A percentile compares a stretch with the other conserved stretches of the same genome.
Conservation (phyloP, 2,329 filamentous ascomycete genomes). For the Fusarium sp. region DNA sequence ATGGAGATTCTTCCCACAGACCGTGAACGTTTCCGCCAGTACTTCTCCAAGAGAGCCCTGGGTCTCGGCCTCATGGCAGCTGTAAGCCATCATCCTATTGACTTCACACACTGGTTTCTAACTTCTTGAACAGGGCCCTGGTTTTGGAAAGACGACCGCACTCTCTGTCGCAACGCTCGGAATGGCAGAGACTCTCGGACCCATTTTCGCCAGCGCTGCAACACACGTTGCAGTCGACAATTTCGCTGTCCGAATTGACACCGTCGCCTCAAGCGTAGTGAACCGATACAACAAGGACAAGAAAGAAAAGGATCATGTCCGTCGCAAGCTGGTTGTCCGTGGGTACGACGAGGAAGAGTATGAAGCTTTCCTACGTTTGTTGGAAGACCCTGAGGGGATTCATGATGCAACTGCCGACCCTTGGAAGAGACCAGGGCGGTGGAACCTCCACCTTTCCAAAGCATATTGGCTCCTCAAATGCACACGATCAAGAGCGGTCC, state of each 20-base stretch:
- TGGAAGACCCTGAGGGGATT: too few species aligned
- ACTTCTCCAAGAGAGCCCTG: neutral
- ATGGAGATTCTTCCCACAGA: neutral
- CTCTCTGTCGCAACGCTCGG: neutral
- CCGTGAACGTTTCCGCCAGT: neutral
- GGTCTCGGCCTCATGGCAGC: neutral
- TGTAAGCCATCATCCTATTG: neutral
- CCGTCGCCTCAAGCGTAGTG: rapidly evolving
- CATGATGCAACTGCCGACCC: neutral
- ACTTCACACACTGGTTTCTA: neutral
- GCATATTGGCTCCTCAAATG: rapidly evolving
- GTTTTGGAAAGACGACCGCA: neutral
- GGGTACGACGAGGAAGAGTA: neutral
- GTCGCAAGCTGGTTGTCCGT: neutral
- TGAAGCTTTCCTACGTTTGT: too few species aligned
- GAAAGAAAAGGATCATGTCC: neutral
- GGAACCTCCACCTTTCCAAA: neutral
- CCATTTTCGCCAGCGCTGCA: neutral
- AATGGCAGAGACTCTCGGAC: neutral
- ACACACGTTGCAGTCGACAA: neutral
- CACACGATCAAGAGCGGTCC: neutral
- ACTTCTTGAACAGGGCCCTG: neutral
- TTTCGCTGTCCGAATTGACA: neutral
- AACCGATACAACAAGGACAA: neutral
- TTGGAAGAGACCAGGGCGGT: neutral